Conservation (phyloP, 2,329 filamentous ascomycete species). For the Hypoxylon sp. region DNA sequence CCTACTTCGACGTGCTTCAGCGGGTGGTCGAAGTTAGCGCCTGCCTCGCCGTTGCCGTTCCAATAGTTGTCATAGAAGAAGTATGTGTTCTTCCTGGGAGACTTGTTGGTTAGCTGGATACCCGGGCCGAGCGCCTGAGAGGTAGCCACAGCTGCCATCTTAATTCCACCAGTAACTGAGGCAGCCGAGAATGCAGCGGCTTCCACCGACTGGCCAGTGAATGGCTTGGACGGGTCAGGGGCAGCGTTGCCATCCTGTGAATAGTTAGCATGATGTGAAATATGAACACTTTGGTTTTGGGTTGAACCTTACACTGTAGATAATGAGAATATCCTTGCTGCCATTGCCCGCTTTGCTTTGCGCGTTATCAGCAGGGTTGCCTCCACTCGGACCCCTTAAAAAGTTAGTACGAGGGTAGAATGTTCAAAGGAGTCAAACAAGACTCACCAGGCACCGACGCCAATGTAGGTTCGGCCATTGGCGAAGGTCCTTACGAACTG, state of each 20-base stretch:
- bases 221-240: slow-evolving; percentile 42
- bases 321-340: slow-evolving; percentile 56
- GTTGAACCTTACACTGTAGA: slow-evolving; percentile 52
- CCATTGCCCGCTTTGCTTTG: slow-evolving; percentile 55
- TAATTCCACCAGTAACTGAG: background rate
- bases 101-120: slow-evolving; percentile 55
- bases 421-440: background rate
- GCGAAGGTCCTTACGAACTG: slow-evolving; percentile 55
- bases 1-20: slow-evolving; percentile 52
- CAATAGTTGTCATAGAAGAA: slow-evolving; percentile 58
- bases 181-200: slow-evolving; percentile 15
- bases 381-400: slow-evolving; percentile 48
- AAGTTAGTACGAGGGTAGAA: slow-evolving; percentile 14
- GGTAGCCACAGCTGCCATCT: slow-evolving; percentile 13
- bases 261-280: slow-evolving; percentile 5
- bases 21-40: slow-evolving; percentile 57
- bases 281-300: background rate
- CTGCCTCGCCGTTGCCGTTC: slow-evolving; percentile 56
- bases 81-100: slow-evolving; percentile 51
- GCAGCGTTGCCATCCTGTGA: slow-evolving; percentile 43
- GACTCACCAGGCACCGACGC: slow-evolving; percentile 53
- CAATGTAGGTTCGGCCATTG: slow-evolving; percentile 55
- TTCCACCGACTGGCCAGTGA: slow-evolving; percentile 37
- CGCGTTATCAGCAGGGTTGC: slow-evolving; percentile 53
- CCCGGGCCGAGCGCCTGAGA: slow-evolving; percentile 47